These are phyloP conservation scores for Ashbya aceris DNA, from an alignment of 1,139 yeast genomes.

Conservation along the genomic window DNA sequence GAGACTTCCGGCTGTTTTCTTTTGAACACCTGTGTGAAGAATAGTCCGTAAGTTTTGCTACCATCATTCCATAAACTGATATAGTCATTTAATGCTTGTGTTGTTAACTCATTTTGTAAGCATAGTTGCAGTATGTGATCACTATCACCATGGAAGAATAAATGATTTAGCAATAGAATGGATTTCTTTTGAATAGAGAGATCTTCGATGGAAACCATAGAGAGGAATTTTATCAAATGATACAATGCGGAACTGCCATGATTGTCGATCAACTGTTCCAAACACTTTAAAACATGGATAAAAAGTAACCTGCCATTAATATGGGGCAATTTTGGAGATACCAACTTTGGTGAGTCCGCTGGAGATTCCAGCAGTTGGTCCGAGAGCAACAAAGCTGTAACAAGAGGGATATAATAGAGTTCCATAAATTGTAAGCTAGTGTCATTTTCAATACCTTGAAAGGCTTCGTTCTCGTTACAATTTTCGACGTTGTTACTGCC, in stretches of 20 bases:
- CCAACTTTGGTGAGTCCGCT: constrained; percentile 2
- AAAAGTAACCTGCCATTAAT: constrained; percentile 17
- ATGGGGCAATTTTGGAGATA: neutral
- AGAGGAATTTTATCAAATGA: constrained; percentile 30
- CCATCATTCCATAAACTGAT: constrained; percentile 32
- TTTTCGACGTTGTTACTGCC: neutral
- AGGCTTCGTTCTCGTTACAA: neutral
- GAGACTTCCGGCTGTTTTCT: constrained; percentile 16
- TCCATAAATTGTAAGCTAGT: constrained; percentile 15
- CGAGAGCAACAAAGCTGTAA: constrained; percentile 27
- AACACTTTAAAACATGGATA: constrained; percentile 15
- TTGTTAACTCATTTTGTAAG: constrained; percentile 21
- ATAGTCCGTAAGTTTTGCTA: constrained; percentile 13
- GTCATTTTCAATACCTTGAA: constrained; percentile 14
- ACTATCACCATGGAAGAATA: constrained; percentile 26
- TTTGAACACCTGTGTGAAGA: constrained; percentile 15
- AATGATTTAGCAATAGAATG: constrained; percentile 28
- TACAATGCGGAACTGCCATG: constrained; percentile 35
- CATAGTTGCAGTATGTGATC: constrained; percentile 15
- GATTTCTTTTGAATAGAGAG: constrained; percentile 28
- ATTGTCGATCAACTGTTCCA: constrained; percentile 25
- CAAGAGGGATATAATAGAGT: constrained; percentile 27
- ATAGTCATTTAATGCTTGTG: constrained; percentile 22
- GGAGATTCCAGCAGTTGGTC: constrained; percentile 17
- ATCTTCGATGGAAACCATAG: constrained; percentile 25